These are phyloP conservation scores for Pouteria glomerata DNA, from an alignment of 148 eudicot species.

Conservation along the genomic window DNA sequence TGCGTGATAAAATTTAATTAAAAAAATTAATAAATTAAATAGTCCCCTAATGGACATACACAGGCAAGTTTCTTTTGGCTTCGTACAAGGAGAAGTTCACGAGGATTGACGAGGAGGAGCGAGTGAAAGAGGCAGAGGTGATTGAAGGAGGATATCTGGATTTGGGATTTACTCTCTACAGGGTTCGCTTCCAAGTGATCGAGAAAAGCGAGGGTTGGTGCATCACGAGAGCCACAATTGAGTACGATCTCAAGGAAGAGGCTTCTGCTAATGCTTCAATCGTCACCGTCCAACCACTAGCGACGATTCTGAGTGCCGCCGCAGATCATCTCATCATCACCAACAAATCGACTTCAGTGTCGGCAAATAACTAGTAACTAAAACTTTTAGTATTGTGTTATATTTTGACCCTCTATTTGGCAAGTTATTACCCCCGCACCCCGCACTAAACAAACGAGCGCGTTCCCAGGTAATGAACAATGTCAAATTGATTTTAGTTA, in stretches of 20 bases:
- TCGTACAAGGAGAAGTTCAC: slow-evolving; percentile 52
- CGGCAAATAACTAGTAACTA: no score
- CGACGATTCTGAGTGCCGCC: slow-evolving; percentile 20
- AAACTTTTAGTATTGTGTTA: no score
- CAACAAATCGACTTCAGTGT: no score
- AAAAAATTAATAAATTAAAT: no score
- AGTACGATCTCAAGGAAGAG: slow-evolving; percentile 45
- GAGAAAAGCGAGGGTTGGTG: slow-evolving; percentile 29
- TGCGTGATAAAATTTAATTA: neutral
- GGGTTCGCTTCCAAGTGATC: slow-evolving; percentile 33
- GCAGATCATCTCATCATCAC: slow-evolving; percentile 13
- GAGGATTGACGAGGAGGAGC: slow-evolving; percentile 37
- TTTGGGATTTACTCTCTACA: slow-evolving; percentile 33
- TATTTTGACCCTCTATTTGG: no score
- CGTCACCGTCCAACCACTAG: slow-evolving; percentile 28
- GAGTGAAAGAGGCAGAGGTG: slow-evolving; percentile 44
- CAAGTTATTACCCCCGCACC: no score
- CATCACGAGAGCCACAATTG: slow-evolving; percentile 34
- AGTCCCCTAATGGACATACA: no score
- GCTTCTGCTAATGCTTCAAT: slow-evolving; percentile 28
- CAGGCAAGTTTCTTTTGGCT: neutral
- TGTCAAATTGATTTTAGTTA: no score
- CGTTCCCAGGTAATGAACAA: no score
- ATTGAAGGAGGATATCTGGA: slow-evolving; percentile 55
- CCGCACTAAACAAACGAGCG: no score